These are phyloP conservation scores for Yarrowia divulgata DNA, from an alignment of 805 yeast genomes.

Conservation along the genomic window DNA sequence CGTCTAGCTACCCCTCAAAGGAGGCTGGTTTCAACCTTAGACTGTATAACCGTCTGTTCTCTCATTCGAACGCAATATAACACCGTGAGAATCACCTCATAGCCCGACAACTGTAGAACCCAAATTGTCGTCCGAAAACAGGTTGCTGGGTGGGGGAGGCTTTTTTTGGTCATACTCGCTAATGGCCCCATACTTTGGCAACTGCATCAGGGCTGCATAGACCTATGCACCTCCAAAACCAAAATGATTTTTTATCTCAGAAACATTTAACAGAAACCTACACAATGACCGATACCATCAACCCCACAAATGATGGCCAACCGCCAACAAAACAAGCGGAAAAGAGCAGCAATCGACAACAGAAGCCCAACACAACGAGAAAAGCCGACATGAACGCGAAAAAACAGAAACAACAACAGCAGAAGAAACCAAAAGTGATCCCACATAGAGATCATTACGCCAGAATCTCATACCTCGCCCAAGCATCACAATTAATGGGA, in stretches of 20 bases:
- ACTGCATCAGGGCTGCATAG: not conserved
- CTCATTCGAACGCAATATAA: constrained; percentile 2
- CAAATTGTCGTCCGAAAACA: constrained; percentile 11
- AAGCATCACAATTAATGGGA: constrained; percentile 47
- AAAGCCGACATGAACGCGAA: constrained; percentile 7
- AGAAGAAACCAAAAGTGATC: constrained; percentile 50
- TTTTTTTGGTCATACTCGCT: constrained; percentile 1
- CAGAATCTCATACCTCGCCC: constrained; percentile 50
- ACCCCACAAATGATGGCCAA: not conserved
- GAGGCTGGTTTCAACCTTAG: constrained; percentile 3
- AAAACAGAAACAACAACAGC: constrained; percentile 16
- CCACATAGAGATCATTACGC: constrained; percentile 49
- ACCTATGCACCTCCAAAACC: constrained; percentile 13
- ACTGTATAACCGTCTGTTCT: not conserved
- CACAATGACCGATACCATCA: not conserved
- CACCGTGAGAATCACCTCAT: constrained; percentile 16
- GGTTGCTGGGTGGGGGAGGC: constrained; percentile 23
- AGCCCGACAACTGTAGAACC: not conserved
- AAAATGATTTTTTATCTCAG: constrained; percentile 16
- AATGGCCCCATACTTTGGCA: not conserved
- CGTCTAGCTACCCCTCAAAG: constrained; percentile 11
- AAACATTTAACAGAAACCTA: not conserved
- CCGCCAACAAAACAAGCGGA: not conserved
- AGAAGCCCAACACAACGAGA: constrained; percentile 22
- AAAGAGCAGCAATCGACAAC: not conserved